These are phyloP conservation scores for Fusarium pseudocircinatum DNA, from an alignment of 2,329 filamentous ascomycete genomes.

Conservation along the genomic window DNA sequence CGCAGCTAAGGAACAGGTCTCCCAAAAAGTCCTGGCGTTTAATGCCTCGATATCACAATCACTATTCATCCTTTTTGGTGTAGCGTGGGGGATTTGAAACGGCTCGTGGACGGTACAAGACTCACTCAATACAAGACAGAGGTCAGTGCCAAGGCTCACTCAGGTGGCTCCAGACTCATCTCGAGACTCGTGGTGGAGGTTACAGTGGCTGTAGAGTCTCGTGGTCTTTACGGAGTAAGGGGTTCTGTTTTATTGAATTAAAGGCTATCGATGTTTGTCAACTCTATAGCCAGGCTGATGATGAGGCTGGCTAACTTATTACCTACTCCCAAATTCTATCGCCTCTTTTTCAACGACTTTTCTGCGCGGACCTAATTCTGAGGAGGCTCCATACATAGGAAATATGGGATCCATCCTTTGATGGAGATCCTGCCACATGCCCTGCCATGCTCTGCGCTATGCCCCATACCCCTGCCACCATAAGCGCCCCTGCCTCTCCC, in stretches of 20 bases:
- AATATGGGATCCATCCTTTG: constrained; percentile 15
- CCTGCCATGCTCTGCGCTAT: constrained; percentile 15
- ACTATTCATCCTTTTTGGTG: background rate
- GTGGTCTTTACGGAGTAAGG: background rate
- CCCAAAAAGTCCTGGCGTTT: background rate
- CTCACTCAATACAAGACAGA: background rate
- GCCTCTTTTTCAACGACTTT: constrained; percentile 30
- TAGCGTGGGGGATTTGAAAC: constrained; percentile 27
- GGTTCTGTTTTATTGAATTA: background rate
- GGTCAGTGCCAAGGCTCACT: constrained; percentile 28
- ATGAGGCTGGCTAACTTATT: background rate
- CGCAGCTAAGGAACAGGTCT: background rate
- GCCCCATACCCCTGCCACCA: constrained; percentile 15
- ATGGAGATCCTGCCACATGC: constrained; percentile 23
- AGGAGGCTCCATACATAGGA: background rate
- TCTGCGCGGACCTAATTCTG: background rate
- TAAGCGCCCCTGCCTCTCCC: constrained; percentile 25
- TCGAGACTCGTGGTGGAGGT: constrained; percentile 20
- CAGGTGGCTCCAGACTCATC: constrained; percentile 21
- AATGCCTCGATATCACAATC: constrained; percentile 3
- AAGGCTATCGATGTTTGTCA: background rate
- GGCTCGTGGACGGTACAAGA: constrained; percentile 16
- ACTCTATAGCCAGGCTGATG: constrained; percentile 3
- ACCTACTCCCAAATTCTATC: constrained; percentile 11
- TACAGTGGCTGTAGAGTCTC: background rate